phyloP scores from a whole-genome alignment of 345 rosid genomes.

The Arabis alpina region DNA sequence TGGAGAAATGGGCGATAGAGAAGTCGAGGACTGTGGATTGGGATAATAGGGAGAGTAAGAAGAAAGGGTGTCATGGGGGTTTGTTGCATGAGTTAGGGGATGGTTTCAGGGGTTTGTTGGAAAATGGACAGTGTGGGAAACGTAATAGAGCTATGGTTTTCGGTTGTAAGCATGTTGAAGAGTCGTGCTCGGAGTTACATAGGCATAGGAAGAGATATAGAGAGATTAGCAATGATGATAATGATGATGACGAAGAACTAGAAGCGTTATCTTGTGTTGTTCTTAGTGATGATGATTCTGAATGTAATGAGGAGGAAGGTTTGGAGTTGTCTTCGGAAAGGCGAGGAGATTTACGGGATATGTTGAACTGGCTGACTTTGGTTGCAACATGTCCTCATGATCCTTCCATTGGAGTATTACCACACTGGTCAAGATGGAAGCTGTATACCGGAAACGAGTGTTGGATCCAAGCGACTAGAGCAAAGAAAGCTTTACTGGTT shows the following conservation, averaged over 20 bases:
- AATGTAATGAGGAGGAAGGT: slow-evolving; percentile 23
- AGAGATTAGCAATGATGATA: slow-evolving; percentile 17
- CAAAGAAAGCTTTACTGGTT: slow-evolving; percentile 52
- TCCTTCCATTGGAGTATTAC: slow-evolving; percentile 52
- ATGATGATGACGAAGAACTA: slow-evolving; percentile 41
- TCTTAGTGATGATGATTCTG: slow-evolving; percentile 31
- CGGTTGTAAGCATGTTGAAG: slow-evolving; percentile 29
- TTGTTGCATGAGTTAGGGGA: slow-evolving; percentile 50
- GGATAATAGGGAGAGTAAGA: slow-evolving; percentile 37
- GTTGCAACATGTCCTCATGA: slow-evolving; percentile 57
- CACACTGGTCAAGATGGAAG: slow-evolving; percentile 53
- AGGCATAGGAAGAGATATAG: slow-evolving; percentile 31
- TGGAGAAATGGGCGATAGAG: slow-evolving; percentile 58
- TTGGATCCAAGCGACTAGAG: slow-evolving; percentile 57
- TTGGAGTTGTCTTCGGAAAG: slow-evolving; percentile 8
- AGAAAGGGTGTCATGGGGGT: slow-evolving; percentile 34
- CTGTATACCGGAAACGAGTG: slow-evolving; percentile 39
- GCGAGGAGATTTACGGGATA: slow-evolving; percentile 46
- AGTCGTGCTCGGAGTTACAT: slow-evolving; percentile 14
- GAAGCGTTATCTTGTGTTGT: slow-evolving; percentile 23
- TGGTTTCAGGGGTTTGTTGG: slow-evolving; percentile 54
- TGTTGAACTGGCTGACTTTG: slow-evolving; percentile 68
- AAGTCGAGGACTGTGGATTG: slow-evolving; percentile 30
- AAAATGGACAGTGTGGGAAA: slow-evolving; percentile 30
- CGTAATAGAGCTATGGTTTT: slow-evolving; percentile 34